Base-by-base conservation (phyloP, 2,329 filamentous ascomycete species). In the Aureobasidium leucospermi region DNA sequence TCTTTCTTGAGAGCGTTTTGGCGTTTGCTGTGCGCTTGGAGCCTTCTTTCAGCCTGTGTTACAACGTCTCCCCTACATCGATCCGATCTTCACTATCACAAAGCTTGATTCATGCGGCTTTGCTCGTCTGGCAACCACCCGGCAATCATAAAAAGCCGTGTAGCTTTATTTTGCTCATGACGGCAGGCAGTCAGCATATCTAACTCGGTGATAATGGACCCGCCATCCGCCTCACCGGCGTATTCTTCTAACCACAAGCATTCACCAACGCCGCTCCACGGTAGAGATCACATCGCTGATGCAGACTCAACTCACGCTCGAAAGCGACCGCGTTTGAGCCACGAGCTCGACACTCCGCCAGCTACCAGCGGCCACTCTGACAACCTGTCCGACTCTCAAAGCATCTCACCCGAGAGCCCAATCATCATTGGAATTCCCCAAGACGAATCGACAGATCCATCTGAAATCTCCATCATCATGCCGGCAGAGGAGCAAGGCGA, bases 271-370 rank as follows among this genome's bases (percentile, higher is more conserved):
- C 39, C 69, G 63, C 71, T 70, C 64, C 68, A 70, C 19, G 71
- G 71, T 63, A 75, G 76, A 67, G 73, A 78, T 63, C 70, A 72
- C 60, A 71, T 72, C 61, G 75, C 74, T 66, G 75, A 78, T 69
- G 73, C 73, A 59, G 72, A 77, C 66, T 68, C 72, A 55, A 74
- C 74, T 38, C 70, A 74, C 60, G 73, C 74, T 34, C 74, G 76
- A 67, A 79, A 79, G 70, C 74, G 76, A 66, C 76, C 74, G 61
- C 68, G 72, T 59, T 61, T 73, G 55, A 77, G 74, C 65, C 72
- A 73, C 65, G 75, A 70, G 29, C 39, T 45, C 10, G 62, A 64
- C 19, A 61, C 66, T 28, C 57, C 61, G n/a, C 70, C 64, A 65
- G 56, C 56, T 61, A 62, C 62, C 39, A 61, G 60, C 45, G 63